Conservation (phyloP, 257 asterid species). For the Solanum habrochaites region DNA sequence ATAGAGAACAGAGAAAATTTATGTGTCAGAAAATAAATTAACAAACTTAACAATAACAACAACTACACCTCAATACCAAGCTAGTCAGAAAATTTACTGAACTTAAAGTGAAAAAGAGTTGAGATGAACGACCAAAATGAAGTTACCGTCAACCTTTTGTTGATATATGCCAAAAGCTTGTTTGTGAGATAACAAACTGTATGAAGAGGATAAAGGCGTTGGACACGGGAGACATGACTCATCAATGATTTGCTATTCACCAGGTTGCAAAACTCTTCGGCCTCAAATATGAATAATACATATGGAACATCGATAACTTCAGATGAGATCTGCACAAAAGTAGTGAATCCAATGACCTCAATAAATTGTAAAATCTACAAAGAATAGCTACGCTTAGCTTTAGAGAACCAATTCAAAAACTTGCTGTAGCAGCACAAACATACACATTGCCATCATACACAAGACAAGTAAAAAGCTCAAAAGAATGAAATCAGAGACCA, state of each 20-base stretch:
- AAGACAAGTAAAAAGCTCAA: background rate
- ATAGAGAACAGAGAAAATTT: background rate
- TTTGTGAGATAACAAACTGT: constrained; percentile 73
- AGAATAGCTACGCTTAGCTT: background rate
- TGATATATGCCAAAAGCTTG: constrained; percentile 71
- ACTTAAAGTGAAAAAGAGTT: background rate
- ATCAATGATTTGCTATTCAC: constrained; percentile 37
- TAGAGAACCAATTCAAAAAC: background rate
- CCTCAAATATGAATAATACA: constrained; percentile 58
- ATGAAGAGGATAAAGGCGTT: constrained; percentile 55
- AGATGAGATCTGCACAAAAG: constrained; percentile 50
- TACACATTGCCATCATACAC: background rate
- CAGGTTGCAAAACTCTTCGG: constrained; percentile 84
- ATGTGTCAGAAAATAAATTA: background rate
- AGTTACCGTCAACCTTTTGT: constrained; percentile 48
- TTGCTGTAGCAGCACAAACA: background rate
- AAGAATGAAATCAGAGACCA: background rate
- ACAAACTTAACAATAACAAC: background rate
- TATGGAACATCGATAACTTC: constrained; percentile 40
- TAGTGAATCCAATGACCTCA: background rate
- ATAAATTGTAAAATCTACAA: background rate
- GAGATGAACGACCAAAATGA: background rate
- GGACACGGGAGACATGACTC: constrained; percentile 52
- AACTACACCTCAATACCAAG: background rate
- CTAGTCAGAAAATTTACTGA: background rate